These are phyloP conservation scores for Didymella sp. DNA, from an alignment of 2,329 filamentous ascomycete genomes.

Conservation along the genomic window DNA sequence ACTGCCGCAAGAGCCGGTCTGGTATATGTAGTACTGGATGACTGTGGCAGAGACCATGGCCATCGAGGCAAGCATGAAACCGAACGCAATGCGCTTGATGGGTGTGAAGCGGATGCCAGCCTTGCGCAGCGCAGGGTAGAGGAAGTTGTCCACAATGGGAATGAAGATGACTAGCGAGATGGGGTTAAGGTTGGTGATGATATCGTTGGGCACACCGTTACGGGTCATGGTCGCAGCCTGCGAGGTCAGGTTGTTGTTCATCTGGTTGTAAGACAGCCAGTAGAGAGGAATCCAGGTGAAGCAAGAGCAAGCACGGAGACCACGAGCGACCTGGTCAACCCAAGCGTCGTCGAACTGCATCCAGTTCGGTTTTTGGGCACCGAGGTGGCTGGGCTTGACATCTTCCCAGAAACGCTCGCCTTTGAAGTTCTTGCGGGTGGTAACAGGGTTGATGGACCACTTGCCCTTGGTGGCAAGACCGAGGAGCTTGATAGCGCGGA, in stretches of 20 bases:
- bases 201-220: conserved; percentile 62
- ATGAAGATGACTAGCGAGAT: conserved; percentile 62
- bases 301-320: conserved; percentile 49
- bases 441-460: conserved; percentile 67
- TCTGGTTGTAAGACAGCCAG: conserved; percentile 61
- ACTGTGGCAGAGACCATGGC: conserved; percentile 60
- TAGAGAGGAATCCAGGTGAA: conserved; percentile 62
- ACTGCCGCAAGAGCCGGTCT: conserved; percentile 65
- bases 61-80: conserved; percentile 57
- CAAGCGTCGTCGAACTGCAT: conserved; percentile 85
- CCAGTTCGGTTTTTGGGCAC: conserved; percentile 67
- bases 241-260: conserved; percentile 62
- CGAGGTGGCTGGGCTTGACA: conserved; percentile 71
- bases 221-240: conserved; percentile 62
- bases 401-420: conserved; percentile 68
- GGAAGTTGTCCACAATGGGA: conserved; percentile 59
- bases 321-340: conserved; percentile 66
- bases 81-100: conserved; percentile 60
- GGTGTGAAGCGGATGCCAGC: conserved; percentile 59
- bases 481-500: conserved; percentile 70
- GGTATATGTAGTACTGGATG: conserved; percentile 68
- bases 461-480: conserved; percentile 67
- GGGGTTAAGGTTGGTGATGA: conserved; percentile 63
- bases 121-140: conserved; percentile 61
- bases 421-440: conserved; percentile 65